A percentile compares a stretch with the other conserved stretches of the same genome.
Conservation (phyloP, 2,329 filamentous ascomycete species). For the Elsinoe necatrix region DNA sequence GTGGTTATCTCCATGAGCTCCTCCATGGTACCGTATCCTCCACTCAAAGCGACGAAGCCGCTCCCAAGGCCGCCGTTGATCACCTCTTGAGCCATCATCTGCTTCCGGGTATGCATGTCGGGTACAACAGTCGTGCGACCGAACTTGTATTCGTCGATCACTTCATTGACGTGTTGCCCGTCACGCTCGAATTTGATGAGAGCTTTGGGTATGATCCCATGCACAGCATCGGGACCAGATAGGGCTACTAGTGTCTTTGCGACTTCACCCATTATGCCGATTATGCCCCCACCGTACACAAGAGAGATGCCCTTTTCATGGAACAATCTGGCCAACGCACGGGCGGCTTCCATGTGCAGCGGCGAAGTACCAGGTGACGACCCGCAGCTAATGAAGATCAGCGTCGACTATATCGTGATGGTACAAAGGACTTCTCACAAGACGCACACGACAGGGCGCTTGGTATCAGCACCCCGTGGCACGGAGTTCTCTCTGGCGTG, state of each 20-base stretch:
- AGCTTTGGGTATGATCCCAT: constrained; percentile 86
- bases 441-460: constrained; percentile 66
- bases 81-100: constrained; percentile 85
- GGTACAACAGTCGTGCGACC: constrained; percentile 80
- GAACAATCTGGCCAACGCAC: constrained; percentile 63
- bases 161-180: constrained; percentile 43
- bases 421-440: constrained; percentile 48
- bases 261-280: constrained; percentile 91
- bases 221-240: constrained; percentile 70
- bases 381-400: constrained; percentile 56
- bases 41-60: constrained; percentile 80
- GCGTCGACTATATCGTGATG: not conserved
- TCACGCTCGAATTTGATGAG: constrained; percentile 69
- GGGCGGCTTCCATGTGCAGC: constrained; percentile 69
- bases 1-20: constrained; percentile 86
- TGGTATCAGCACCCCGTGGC: not conserved
- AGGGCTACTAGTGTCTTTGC: constrained; percentile 78
- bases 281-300: constrained; percentile 91
- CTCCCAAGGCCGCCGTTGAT: constrained; percentile 70
- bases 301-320: constrained; percentile 69
- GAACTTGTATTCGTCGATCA: constrained; percentile 59
- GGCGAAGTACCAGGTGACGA: constrained; percentile 65
- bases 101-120: constrained; percentile 95
- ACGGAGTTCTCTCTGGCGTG: not conserved
- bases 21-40: constrained; percentile 91